Evolutionary conservation across 345 rosid genomes (phyloP), one percentile per base, ranked within the genome.

Genomic region (Eucalyptus cloeziana): DNA sequence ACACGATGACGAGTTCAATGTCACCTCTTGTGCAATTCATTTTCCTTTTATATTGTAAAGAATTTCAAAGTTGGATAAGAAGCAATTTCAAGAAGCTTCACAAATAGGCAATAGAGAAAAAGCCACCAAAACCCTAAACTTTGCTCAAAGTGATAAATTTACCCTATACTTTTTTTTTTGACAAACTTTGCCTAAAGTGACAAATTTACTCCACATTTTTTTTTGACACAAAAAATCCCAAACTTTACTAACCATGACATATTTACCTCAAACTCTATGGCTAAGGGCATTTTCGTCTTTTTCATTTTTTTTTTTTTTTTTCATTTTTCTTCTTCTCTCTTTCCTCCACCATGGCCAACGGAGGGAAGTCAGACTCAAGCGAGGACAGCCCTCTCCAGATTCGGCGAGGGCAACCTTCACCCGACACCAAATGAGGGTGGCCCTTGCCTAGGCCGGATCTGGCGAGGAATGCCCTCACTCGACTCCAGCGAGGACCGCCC

Each of bases 311-410:
- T 4, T 49, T 49, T 5, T 13, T 49, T 49, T 52, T 52, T 5
- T 52, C 4, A 7, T 52, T 19, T 19, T 19, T 52, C 24, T 52
- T 52, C 24, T 52, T 52, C 10, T 52, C 4, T 52, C 24, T 52
- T 52, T 1, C 4, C 24, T 52, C 24, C 10, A 19, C 58, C 24
- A 7, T 52, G 24, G 24, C 10, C 1, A 0, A 2, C 0, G 0
- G 4, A 52, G 56, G 56, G 58, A 52, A 52, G 58, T 52, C 4
- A 0, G 1, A 52, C 24, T 52, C 58, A 52, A 52, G 58, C 1
- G 2, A 52, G 56, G 9, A 0, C 1, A 52, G 0, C 0, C 56
- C 56, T 19, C 10, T 0, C 58, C 0, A 52, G 24, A 52, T 52
- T 0, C 0, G 2, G 4, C 1, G 2, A 52, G 10, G 24, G 58